A percentile compares a stretch with the other conserved stretches of the same genome.
These are phyloP conservation scores for Epipyxis sp. DNA, from an alignment of 108 stramenopile species.

Conservation along the genomic window DNA sequence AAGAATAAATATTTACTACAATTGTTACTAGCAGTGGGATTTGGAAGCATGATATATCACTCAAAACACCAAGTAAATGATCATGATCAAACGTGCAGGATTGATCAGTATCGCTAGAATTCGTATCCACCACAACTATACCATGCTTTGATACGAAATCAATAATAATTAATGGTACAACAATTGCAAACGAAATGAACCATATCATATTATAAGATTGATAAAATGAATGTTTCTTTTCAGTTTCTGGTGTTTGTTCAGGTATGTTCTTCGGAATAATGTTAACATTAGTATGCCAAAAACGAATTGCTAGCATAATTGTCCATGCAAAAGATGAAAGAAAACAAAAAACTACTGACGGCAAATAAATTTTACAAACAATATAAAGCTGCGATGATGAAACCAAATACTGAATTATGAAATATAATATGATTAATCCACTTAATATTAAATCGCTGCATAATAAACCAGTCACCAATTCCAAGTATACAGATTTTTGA, in stretches of 20 bases:
- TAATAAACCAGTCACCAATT: not conserved
- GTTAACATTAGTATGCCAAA: not conserved
- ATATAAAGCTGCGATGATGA: not conserved
- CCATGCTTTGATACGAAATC: not conserved
- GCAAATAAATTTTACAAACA: not conserved
- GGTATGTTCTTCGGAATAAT: not conserved
- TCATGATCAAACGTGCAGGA: constrained; percentile 18
- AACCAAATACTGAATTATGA: not conserved
- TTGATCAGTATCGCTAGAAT: not conserved
- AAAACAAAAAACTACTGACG: not conserved
- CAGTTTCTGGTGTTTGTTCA: not conserved
- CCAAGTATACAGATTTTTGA: not conserved
- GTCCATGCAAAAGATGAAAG: constrained; percentile 5
- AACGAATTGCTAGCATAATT: constrained; percentile 1
- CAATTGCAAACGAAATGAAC: not conserved
- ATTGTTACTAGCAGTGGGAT: constrained; percentile 5
- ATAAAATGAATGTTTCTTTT: too few species aligned
- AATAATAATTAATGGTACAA: not conserved
- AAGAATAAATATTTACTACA: constrained; percentile 9
- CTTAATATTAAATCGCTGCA: not conserved
- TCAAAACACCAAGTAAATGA: not conserved
- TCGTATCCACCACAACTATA: not conserved
- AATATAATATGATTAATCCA: not conserved
- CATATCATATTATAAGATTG: not conserved
- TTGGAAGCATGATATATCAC: not conserved